Conservation (phyloP, 1,139 yeast genomes). For the Debaryomyces psychrophilus region DNA sequence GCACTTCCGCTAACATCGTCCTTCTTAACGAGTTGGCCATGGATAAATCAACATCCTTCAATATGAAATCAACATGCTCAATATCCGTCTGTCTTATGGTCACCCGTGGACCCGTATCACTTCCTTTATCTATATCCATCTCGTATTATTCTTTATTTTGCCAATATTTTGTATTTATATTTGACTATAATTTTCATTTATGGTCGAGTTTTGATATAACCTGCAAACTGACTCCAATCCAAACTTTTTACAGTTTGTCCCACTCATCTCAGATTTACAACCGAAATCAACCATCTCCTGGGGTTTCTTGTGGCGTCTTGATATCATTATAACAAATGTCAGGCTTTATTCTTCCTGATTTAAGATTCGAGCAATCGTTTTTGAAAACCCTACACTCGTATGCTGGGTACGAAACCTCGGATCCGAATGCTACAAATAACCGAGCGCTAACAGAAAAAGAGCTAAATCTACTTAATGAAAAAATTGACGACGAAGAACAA, state of each 20-base stretch:
- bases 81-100: constrained; percentile 84
- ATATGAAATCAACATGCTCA: constrained; percentile 88
- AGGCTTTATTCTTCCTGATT: constrained; percentile 56
- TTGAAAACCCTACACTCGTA: constrained; percentile 46
- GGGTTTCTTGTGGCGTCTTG: not conserved
- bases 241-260: constrained; percentile 4
- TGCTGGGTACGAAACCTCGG: constrained; percentile 24
- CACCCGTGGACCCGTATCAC: constrained; percentile 65
- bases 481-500: constrained; percentile 29
- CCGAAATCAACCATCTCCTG: not conserved
- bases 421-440: constrained; percentile 14
- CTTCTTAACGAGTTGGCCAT: constrained; percentile 92
- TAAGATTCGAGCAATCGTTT: constrained; percentile 67
- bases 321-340: constrained; percentile 11
- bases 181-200: constrained; percentile 7
- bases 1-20: constrained; percentile 93
- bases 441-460: constrained; percentile 27
- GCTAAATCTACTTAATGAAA: constrained; percentile 24
- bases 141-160: constrained; percentile 10
- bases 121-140: constrained; percentile 45
- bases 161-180: constrained; percentile 1
- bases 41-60: constrained; percentile 85
- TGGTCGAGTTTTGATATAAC: constrained; percentile 5
- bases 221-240: not conserved
- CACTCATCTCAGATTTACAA: not conserved